These are phyloP conservation scores for Zygoascus ofunaensis DNA, from an alignment of 805 yeast species.

Conservation along the genomic window DNA sequence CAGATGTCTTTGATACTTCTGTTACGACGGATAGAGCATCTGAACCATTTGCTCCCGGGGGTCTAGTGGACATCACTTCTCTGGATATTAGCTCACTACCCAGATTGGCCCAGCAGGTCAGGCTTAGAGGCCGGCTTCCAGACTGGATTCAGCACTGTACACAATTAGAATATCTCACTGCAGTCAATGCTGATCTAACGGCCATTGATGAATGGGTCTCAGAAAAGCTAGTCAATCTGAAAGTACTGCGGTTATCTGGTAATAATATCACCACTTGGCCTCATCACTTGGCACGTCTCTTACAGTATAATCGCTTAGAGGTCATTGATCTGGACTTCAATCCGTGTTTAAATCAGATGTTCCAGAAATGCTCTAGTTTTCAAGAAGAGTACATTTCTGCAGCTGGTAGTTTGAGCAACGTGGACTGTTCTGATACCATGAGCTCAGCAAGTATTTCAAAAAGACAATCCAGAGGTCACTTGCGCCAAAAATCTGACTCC, in stretches of 20 bases:
- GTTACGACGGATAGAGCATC: no score
- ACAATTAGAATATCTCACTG: constrained; percentile 18
- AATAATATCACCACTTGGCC: constrained; percentile 27
- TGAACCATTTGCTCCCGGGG: no score
- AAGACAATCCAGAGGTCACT: not conserved
- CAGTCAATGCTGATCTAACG: constrained; percentile 18
- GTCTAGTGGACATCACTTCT: no score
- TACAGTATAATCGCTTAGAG: constrained; percentile 12
- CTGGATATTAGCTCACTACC: constrained; percentile 17
- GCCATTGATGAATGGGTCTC: constrained; percentile 24
- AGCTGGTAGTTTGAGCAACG: not conserved
- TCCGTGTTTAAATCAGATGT: constrained; percentile 21
- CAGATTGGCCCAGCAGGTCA: constrained; percentile 12
- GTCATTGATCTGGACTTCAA: constrained; percentile 22
- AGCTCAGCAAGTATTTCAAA: not conserved
- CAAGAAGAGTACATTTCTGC: constrained; percentile 9
- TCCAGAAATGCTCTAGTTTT: constrained; percentile 18
- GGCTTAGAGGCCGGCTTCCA: constrained; percentile 22
- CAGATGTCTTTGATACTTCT: no score
- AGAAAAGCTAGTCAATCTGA: constrained; percentile 14
- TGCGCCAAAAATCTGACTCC: not conserved
- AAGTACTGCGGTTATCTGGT: constrained; percentile 17
- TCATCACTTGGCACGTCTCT: constrained; percentile 16
- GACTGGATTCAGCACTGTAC: constrained; percentile 18
- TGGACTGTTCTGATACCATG: constrained; percentile 2